Base-by-base conservation (phyloP, 2,329 filamentous ascomycete species). In the Zarea fungicola region DNA sequence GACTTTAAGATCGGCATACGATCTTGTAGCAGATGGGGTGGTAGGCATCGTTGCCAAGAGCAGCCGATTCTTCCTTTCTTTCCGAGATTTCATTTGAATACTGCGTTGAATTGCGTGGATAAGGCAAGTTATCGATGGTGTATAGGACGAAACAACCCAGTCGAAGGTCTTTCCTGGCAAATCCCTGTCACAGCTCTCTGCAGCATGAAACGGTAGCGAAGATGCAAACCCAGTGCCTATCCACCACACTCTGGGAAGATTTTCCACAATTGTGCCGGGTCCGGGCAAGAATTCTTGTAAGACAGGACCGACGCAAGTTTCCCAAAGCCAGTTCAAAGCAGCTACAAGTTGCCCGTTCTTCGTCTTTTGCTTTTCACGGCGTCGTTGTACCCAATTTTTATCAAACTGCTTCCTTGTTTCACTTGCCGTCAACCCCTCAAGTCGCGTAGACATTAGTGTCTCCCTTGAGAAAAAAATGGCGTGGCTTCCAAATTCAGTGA, bases 181-280 rank as follows among this genome's bases (percentile, higher is more conserved):
- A 31, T 32, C 31, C 9, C 11, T 25, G 16, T 8, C 14, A 25
- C 44, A 42, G n/a, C 18, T 32, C 25, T 45, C 49, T 21, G 52
- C 52, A 16, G 49, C 52, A 46, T 54, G 52, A 41, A 54, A 54
- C 10, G 52, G 52, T 42, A 54, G 47, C 14, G 52, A 54, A 47
- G 40, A 32, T 18, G 40, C 52, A 7, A 50, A 34, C 9, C 52
- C 52, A 25, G 36, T 42, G 22, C 52, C 52, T 23, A 52, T 52
- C 52, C 49, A 54, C 52, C 52, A 54, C 7, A 54, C 45, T 23
- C 49, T 18, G 5, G 45, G 42, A 39, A 52, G 35, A 23, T 36
- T 31, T 14, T 46, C 29, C 41, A 31, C 26, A 22, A 14, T 26
- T 34, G 14, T 25, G 31, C 21, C 13, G 28, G 32, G 41, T 40